Evolutionary conservation across 176 grass and related monocot genomes (phyloP), one percentile per base, ranked within the genome.

Genomic region (Triticum monococcum): DNA sequence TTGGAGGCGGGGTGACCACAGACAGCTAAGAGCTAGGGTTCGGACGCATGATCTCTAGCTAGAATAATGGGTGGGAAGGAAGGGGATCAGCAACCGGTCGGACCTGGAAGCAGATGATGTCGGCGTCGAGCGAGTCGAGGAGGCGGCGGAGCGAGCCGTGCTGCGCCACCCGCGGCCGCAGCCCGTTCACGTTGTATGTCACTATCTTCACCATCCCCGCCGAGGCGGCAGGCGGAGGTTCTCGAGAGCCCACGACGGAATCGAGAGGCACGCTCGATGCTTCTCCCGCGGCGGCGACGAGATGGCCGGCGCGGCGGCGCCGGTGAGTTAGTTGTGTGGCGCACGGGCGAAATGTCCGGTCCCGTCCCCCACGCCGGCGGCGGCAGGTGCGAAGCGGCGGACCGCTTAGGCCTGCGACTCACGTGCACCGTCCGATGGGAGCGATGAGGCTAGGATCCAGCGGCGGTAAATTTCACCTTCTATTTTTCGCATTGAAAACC

Each of bases 101-200:
- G 5, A 96, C 97, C 94, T 99, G 97, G 89, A 99, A 94, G 90
- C 97, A 96, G 88, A 99, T 92, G 88, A 99, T 92, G 87, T 94
- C 94, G 69, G 97, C 90, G 30, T 96, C 92, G 81, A 98, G 92
- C 73, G 97, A 66, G 60, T 92, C 88, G 41, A 99, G 97, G 87
- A 96, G 97, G 84, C 88, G 92, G 85, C 86, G 97, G 69, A 99
- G 92, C 74, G 97, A 96, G 50, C 92, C 97, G 40, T 99, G 87
- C 89, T 99, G 94, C 54, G 88, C 70, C 40, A 99, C 97, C 41
- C 97, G 97, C 57, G 91, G 97, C 90, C 97, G 83, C 86, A 99
- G 84, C 80, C 94, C 97, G 62, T 99, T 99, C 68, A 99, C 92
- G 88, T 96, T 99, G 92, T 94, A 99, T 28, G 97, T 94, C 82